Percentiles rank a stretch among this genome's conserved stretches.
Evolutionary conservation across 179 eudicot genomes (phyloP).

Genomic region (Camellia oleifera): DNA sequence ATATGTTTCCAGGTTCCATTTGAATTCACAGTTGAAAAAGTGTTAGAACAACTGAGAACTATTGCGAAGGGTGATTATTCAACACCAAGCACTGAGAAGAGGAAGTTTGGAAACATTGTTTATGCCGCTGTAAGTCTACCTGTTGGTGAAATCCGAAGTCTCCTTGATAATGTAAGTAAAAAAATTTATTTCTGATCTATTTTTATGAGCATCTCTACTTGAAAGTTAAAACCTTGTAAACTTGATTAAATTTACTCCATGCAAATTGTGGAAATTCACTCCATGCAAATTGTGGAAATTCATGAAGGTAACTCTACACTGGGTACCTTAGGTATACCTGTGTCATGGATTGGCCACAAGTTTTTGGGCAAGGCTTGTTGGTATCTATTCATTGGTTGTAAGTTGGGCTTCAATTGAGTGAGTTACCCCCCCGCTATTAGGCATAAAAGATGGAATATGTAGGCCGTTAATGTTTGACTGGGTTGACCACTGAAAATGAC

Average conservation of each 20-base stretch:
- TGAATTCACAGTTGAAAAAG: slow-evolving; percentile 56
- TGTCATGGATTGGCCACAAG: no score
- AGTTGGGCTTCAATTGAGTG: background rate
- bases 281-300: background rate
- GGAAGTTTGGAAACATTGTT: slow-evolving; percentile 63
- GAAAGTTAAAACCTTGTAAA: background rate
- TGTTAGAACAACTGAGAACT: slow-evolving; percentile 60
- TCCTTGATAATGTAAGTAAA: slow-evolving; percentile 58
- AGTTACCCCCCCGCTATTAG: no score
- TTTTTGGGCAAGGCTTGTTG: background rate
- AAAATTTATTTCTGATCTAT: background rate
- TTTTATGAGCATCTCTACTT: background rate
- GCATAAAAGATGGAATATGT: no score
- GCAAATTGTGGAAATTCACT: background rate
- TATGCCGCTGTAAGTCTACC: slow-evolving; percentile 81
- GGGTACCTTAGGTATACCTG: background rate
- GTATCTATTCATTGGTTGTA: background rate
- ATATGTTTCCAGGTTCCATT: slow-evolving; percentile 70
- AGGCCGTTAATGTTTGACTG: no score
- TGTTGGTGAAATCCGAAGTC: slow-evolving; percentile 39
- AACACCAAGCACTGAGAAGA: slow-evolving; percentile 62
- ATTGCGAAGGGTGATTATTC: slow-evolving; percentile 64
- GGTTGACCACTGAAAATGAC: no score
- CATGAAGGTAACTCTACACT: background rate
- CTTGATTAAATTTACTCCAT: background rate